These are phyloP conservation scores for Alternaria panax DNA, from an alignment of 2,329 filamentous ascomycete genomes.

Conservation along the genomic window DNA sequence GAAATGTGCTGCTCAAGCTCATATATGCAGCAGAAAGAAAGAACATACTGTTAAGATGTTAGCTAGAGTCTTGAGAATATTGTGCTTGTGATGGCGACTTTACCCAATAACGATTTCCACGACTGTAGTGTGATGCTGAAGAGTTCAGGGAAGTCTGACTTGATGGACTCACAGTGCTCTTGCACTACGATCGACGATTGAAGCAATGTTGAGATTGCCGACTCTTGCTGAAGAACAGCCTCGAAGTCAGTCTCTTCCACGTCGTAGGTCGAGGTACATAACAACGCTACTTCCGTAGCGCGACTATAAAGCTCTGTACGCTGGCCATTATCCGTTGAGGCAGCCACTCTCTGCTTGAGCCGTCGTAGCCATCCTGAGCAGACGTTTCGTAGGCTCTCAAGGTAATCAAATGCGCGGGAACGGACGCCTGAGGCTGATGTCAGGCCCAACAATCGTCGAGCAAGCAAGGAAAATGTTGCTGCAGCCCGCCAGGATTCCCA, in stretches of 20 bases:
- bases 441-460: slow-evolving; percentile 55
- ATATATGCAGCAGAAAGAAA: too few relatives aligned
- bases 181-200: slow-evolving; percentile 32
- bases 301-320: slow-evolving; percentile 44
- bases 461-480: slow-evolving; percentile 51
- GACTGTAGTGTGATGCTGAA: slow-evolving; percentile 19
- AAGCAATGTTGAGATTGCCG: slow-evolving; percentile 24
- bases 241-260: slow-evolving; percentile 46
- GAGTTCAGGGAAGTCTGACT: slow-evolving; percentile 4
- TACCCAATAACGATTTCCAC: slow-evolving; percentile 15
- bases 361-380: slow-evolving; percentile 52
- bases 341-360: slow-evolving; percentile 41
- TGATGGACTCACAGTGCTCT: slow-evolving; percentile 18
- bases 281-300: slow-evolving; percentile 52
- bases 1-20: too few relatives aligned
- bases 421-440: slow-evolving; percentile 30
- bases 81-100: too few relatives aligned
- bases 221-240: slow-evolving; percentile 31
- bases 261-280: slow-evolving; percentile 57
- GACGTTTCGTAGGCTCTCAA: slow-evolving; percentile 45
- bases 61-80: too few relatives aligned
- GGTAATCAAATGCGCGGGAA: slow-evolving; percentile 36
- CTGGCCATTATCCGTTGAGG: slow-evolving; percentile 31
- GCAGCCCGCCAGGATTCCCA: slow-evolving; percentile 53
- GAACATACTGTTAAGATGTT: too few relatives aligned